phyloP scores from a whole-genome alignment of 768 basidiomycete genomes.

The Infundibulicybe gibba region DNA sequence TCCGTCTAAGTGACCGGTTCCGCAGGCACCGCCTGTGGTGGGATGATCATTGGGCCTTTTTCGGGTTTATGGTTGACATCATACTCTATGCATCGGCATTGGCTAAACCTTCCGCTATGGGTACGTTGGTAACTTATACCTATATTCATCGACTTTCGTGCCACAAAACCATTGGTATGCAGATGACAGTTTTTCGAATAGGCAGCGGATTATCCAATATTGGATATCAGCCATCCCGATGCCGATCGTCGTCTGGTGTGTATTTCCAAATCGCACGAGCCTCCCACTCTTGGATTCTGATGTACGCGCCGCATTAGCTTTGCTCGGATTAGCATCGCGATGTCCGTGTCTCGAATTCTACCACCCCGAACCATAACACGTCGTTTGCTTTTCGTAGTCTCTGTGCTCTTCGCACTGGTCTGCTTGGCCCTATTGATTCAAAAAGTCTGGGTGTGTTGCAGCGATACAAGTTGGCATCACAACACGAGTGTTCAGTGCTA shows the following conservation, averaged over 20 bases:
- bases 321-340: conserved; percentile 12
- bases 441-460: conserved; percentile 7
- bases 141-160: conserved; percentile 1
- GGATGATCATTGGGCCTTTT: conserved; percentile 24
- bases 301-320: conserved; percentile 4
- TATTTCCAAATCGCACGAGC: background rate
- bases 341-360: conserved; percentile 10
- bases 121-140: too few relatives aligned
- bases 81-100: background rate
- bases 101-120: too few relatives aligned
- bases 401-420: conserved; percentile 4
- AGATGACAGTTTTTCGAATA: background rate
- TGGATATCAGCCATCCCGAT: conserved; percentile 4
- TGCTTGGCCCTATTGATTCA: conserved; percentile 8
- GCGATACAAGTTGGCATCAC: background rate
- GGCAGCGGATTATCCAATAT: conserved; percentile 1
- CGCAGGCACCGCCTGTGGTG: conserved; percentile 21
- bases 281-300: background rate
- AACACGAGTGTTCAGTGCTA: background rate
- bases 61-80: conserved; percentile 13
- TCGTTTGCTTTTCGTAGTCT: background rate
- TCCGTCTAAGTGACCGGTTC: conserved; percentile 18
- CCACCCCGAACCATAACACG: conserved; percentile 1
- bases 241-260: conserved; percentile 10
- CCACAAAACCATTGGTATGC: background rate